Evolutionary conservation across 23 red algal species (phyloP).

Genomic region (Gracilaria gracilis): DNA sequence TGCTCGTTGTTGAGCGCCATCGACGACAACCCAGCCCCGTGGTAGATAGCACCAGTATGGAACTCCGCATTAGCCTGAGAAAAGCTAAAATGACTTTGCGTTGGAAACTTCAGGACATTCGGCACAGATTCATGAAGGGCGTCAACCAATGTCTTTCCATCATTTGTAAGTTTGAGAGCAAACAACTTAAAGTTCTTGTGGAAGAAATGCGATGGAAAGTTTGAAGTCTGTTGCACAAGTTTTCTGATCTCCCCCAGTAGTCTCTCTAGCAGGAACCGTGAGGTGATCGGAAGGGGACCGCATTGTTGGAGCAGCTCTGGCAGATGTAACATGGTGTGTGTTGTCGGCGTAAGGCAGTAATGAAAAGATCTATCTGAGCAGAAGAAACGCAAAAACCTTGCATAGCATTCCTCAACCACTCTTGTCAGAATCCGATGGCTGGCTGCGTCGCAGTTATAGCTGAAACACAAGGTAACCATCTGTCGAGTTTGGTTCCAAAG

Average conservation of each 20-base stretch:
- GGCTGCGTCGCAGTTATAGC: not conserved
- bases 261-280: conserved; percentile 28
- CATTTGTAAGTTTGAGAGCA: conserved; percentile 23
- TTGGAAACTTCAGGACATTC: not conserved
- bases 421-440: not conserved
- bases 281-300: not conserved
- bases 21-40: not conserved
- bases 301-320: conserved; percentile 14
- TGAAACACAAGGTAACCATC: not conserved
- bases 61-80: not conserved
- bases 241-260: not conserved
- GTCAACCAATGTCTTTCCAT: not conserved
- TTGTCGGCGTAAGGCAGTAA: conserved; percentile 22
- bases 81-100: not conserved
- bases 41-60: not conserved
- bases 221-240: not conserved
- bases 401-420: conserved; percentile 11
- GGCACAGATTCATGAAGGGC: not conserved
- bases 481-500: conserved; percentile 6
- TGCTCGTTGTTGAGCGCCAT: not conserved
- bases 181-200: conserved; percentile 27
- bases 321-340: not conserved
- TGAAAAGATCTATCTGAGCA: not conserved
- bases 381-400: not conserved
- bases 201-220: not conserved